Evolutionary conservation across 345 rosid species (phyloP).

Genomic region (Salix exigua): DNA sequence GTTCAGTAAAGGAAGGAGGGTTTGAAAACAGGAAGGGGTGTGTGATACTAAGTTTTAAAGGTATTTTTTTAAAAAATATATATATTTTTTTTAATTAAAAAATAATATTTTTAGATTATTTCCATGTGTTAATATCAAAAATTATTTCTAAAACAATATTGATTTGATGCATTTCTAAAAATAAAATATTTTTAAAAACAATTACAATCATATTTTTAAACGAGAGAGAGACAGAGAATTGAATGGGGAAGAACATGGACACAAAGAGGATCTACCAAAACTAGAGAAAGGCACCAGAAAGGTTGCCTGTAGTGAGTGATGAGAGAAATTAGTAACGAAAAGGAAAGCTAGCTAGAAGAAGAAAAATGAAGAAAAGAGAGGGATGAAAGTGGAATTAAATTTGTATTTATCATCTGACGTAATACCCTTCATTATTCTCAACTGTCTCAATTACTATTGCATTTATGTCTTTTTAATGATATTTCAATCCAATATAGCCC

Average conservation of each 20-base stretch:
- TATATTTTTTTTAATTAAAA: too few species aligned
- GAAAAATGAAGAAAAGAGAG: slow-evolving; percentile 20
- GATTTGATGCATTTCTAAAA: too few species aligned
- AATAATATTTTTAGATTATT: too few species aligned
- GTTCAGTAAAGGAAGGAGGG: slow-evolving; percentile 12
- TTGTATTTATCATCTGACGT: slow-evolving; percentile 84
- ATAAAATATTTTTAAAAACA: too few species aligned
- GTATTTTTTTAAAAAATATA: too few species aligned
- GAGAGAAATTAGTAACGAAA: slow-evolving; percentile 30
- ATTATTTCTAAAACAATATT: too few species aligned
- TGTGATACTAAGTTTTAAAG: too few species aligned
- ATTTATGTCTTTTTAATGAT: slow-evolving; percentile 85
- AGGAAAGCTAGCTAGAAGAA: slow-evolving; percentile 2
- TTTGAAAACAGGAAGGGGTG: slow-evolving; percentile 6
- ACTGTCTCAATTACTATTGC: slow-evolving; percentile 92
- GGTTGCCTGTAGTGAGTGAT: slow-evolving; percentile 55
- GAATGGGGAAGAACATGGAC: slow-evolving; percentile 46
- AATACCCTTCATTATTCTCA: slow-evolving; percentile 83
- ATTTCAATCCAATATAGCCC: slow-evolving; percentile 49
- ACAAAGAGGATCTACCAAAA: slow-evolving; percentile 38
- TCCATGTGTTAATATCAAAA: too few species aligned
- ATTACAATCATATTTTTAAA: too few species aligned
- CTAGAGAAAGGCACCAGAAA: slow-evolving; percentile 48
- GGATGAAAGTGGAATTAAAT: slow-evolving; percentile 51
- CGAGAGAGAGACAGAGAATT: slow-evolving; percentile 26